Evolutionary conservation across 2,329 filamentous ascomycete genomes (phyloP).

Genomic region (Arthrinium puccinioides): DNA sequence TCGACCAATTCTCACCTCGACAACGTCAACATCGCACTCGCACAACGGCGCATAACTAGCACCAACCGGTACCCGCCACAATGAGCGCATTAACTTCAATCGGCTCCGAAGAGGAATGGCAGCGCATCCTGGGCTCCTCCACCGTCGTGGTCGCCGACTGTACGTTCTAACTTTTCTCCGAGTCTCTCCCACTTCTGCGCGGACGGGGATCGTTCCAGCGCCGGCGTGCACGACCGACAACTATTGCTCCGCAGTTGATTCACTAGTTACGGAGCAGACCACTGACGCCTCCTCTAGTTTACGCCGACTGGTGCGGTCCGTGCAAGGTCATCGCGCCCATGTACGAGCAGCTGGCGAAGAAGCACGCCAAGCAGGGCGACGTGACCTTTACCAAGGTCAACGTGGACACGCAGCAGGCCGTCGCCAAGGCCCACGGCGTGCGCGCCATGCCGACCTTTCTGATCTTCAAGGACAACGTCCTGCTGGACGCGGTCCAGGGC

Average conservation of each 20-base stretch:
- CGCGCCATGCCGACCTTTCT: slow-evolving; percentile 92
- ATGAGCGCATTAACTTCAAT: slow-evolving; percentile 48
- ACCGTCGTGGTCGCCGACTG: slow-evolving; percentile 85
- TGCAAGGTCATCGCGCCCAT: slow-evolving; percentile 88
- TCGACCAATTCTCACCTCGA: too few relatives aligned
- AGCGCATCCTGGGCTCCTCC: slow-evolving; percentile 61
- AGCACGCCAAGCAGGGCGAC: slow-evolving; percentile 74
- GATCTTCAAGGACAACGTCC: slow-evolving; percentile 70
- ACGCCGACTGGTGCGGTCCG: slow-evolving; percentile 90
- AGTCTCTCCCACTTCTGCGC: too few relatives aligned
- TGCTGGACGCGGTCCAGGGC: slow-evolving; percentile 71
- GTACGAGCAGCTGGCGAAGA: slow-evolving; percentile 75
- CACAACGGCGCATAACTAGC: too few relatives aligned
- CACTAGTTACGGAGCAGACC: too few relatives aligned
- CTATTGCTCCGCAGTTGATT: too few relatives aligned
- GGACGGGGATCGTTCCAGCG: too few relatives aligned
- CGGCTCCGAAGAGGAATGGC: slow-evolving; percentile 63
- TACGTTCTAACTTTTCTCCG: slow-evolving; percentile 38
- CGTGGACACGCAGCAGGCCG: slow-evolving; percentile 72
- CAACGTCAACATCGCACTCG: too few relatives aligned
- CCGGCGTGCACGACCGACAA: too few relatives aligned
- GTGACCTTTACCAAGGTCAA: slow-evolving; percentile 92
- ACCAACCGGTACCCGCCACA: too few relatives aligned
- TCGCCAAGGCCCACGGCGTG: slow-evolving; percentile 72
- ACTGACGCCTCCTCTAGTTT: slow-evolving; percentile 53